These are phyloP conservation scores for Acer saccharum DNA, from an alignment of 345 rosid species.

Conservation along the genomic window DNA sequence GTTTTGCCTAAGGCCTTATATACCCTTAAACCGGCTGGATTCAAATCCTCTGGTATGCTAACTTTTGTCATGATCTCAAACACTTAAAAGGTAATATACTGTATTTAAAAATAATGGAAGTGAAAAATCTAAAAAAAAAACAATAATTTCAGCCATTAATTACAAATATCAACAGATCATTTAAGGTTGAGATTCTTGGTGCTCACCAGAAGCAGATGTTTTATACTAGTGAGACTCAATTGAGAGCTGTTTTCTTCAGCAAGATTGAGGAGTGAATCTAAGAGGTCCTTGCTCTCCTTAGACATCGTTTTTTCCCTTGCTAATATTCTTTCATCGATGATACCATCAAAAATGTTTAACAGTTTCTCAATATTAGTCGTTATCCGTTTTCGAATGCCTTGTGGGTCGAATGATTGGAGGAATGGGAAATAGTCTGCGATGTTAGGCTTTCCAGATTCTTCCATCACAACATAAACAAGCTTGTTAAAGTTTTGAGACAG, in stretches of 20 bases:
- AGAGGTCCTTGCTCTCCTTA: constrained; percentile 23
- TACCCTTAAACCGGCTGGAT: no score
- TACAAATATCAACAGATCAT: background rate
- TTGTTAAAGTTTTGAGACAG: constrained; percentile 21
- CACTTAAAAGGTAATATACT: no score
- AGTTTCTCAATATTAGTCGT: background rate
- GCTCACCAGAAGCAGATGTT: constrained; percentile 38
- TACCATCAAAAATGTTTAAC: background rate
- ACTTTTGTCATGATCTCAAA: no score
- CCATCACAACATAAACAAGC: background rate
- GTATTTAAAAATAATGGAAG: no score
- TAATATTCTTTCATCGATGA: constrained; percentile 13
- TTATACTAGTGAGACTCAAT: constrained; percentile 23
- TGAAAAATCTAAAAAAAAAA: no score
- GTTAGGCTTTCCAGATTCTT: constrained; percentile 18
- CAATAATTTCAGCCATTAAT: no score
- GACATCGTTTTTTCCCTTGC: background rate
- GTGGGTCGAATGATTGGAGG: background rate
- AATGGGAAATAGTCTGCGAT: constrained; percentile 23
- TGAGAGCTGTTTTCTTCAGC: constrained; percentile 18
- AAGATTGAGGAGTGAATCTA: constrained; percentile 39
- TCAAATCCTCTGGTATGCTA: no score
- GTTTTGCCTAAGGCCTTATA: no score
- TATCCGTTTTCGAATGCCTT: background rate
- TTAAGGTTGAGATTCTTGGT: background rate